Base-by-base conservation (phyloP, 2,329 filamentous ascomycete genomes). In the Claviceps sp. region DNA sequence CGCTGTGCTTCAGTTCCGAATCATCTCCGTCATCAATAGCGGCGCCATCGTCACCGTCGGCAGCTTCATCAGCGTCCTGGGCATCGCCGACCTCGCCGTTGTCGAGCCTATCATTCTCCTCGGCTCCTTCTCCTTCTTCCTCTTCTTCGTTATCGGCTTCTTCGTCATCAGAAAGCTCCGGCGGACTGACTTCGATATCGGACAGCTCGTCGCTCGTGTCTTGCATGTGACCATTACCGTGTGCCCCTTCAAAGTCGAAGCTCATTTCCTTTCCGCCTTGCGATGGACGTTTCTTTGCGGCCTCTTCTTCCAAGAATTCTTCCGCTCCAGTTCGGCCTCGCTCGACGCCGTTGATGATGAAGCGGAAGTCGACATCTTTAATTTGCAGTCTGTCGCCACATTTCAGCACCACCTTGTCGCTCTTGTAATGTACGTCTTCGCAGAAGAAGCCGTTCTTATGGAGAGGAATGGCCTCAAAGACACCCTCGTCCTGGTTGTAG, bases 371-470 rank as follows among this genome's bases (percentile, higher is more conserved):
- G 3, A 90, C 78, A 54, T 82, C 80, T 52, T 85, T 85, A 63
- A 90, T 84, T 62, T 86, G 81, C 41, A 90, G 73, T n/a, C 73
- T 70, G 56, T 81, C 80, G 38, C 82, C 81, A 59, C 83, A 82
- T 47, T 75, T 73, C 20, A 91, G 67, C 3, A 75, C 71, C 9
- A 82, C 75, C 30, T 74, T 70, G 18, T 74, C 72, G 38, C 75
- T 72, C 52, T 75, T 75, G 59, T 80, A 75, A 53, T 78, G 75
- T 3, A 72, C 68, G 47, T 83, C 81, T 50, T 85, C 77, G 56
- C 81, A 75, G 61, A 86, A 85, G 60, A 85, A 81, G 5, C 85
- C 84, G 58, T 88, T 88, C 56, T 73, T 74, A 57, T 81, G 77
- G 8, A 81, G 60, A 0, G 76, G 74, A 24, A 75, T 72, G 47